Base-by-base conservation (phyloP, 2,329 filamentous ascomycete species). In the Colletotrichum gloeosporioides region DNA sequence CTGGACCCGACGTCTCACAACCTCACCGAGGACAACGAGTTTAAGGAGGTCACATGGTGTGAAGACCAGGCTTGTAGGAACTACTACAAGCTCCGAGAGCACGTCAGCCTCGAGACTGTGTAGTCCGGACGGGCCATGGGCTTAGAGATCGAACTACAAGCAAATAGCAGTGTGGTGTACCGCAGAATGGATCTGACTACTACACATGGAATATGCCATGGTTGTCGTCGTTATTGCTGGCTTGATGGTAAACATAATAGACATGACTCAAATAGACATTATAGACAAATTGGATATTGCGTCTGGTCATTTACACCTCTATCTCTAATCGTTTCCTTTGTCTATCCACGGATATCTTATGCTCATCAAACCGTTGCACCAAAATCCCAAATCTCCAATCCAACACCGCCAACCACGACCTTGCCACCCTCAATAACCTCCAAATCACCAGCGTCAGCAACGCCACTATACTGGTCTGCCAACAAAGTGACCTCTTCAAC, bases 401-500 rank as follows among this genome's bases (percentile, higher is more conserved):
- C 88, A 27, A 89, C 86, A 4, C 88, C 88, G 3, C 83, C 87
- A 3, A 89, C 82, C 69, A 89, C 80, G 22, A 88, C 66, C 29
- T 78, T 83, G 12, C 49, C 65, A 16, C 22, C 39, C 22, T 44
- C 65, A 31, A 90, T 78, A 31, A 86, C 79, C 77, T 86, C 88
- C 36, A 93, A 71, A 67, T 89, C 90, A 5, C 90, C 91, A 1
- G 90, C 85, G 77, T 93, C 92, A 27, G 92, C 91, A 8, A 93
- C 87, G n/a, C 89, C 88, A 77, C 91, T 93, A 78, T 90, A 91
- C 22, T 82, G 81, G 77, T 91, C 87, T 31, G 86, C 87, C n/a
- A 89, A 76, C 69, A 91, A 79, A 63, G 84, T 81, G 5, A 90
- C 27, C 16, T 76, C 79, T 25, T 74, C 61, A 4, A 66, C 27